Evolutionary conservation across 1,284 basidiomycete species (phyloP), one percentile per base, ranked within the genome.

Genomic region (Tausonia pullulans): DNA sequence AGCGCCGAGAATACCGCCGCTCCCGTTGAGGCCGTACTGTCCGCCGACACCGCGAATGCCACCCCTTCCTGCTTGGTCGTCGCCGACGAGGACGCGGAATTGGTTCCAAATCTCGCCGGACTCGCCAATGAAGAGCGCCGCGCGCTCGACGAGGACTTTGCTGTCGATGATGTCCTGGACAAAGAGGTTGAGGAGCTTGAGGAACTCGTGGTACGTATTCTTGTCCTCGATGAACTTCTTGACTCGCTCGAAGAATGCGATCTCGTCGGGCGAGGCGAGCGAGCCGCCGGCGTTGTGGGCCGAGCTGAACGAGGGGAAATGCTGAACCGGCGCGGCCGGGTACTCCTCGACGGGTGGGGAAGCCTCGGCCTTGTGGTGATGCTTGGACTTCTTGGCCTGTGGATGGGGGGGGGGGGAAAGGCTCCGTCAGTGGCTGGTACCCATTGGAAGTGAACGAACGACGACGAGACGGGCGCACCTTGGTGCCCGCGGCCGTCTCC

Each of bases 131-230:
- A 96, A 96, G 41, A 84, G 80, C 64, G 84, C 81, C 11, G 89
- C 87, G 55, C 87, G 83, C 67, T 90, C 85, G 50, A 98, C 81
- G 44, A 98, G 83, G 3, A 85, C 87, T 71, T 85, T 84, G 63
- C 86, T 80, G 72, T 96, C 89, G 71, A 98, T 94, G 71, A 90
- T 86, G 65, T 94, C 91, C 74, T 97, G 91, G 2, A 91, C 89
- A 75, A 95, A 98, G 1, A 98, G 81, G 74, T 98, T 98, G 73
- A 97, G 83, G 64, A 97, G 80, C 75, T 95, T 97, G 69, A 98
- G 79, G 78, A 98, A 98, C 77, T 98, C 95, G 74, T 94, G 88
- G 78, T 96, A 98, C 4, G 87, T 87, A 62, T 91, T 85, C 51
- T 90, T 85, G 73, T 88, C 90, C 71, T 94, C 74, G 67, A 97